Base-by-base conservation (phyloP, 2,329 filamentous ascomycete species). In the Cytospora leucostoma region DNA sequence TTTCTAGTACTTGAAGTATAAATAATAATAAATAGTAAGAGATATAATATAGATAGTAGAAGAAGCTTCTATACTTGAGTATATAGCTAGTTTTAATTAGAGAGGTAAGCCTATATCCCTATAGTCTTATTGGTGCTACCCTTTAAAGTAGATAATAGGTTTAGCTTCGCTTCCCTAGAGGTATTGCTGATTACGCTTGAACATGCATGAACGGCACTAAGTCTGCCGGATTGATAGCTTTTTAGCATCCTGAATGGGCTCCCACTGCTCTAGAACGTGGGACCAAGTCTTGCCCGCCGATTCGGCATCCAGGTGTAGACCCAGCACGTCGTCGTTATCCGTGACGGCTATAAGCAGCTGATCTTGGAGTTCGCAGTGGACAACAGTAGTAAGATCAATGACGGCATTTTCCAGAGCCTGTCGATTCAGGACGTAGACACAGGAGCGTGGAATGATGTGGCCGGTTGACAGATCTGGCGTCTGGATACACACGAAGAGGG, bases 401-500 rank as follows among this genome's bases (percentile, higher is more conserved):
- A 88, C 80, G 60, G 93, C 82, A 70, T 94, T 93, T 58, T 89
- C 83, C 57, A 92, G 77, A 0, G 87, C 86, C 49, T 87, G 84
- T 52, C 91, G 82, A 75, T 92, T 93, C 66, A 94, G 80, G 7
- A 94, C 81, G 70, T 93, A 90, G 17, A 91, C 84, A 76, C 86
- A 86, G 27, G 80, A 78, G 17, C 79, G 73, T 40, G 79, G 74
- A 56, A 78, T 71, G 21, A 56, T 66, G 49, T 70, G 53, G 68
- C 66, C 75, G 3, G 74, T 72, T 1, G 59, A 69, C 70, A 79
- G 66, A 11, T 59, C 54, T 66, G 77, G 81, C 68, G 77, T 74
- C 72, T 85, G 82, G 67, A 90, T 84, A 79, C 91, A 96, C 59
- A 98, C 85, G 74, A 98, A 99, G 67, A 98, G 80, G 13, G 92